Evolutionary conservation across 352 stramenopile genomes (phyloP), one percentile per base, ranked within the genome.

Genomic region (Phytophthora podocarpi): DNA sequence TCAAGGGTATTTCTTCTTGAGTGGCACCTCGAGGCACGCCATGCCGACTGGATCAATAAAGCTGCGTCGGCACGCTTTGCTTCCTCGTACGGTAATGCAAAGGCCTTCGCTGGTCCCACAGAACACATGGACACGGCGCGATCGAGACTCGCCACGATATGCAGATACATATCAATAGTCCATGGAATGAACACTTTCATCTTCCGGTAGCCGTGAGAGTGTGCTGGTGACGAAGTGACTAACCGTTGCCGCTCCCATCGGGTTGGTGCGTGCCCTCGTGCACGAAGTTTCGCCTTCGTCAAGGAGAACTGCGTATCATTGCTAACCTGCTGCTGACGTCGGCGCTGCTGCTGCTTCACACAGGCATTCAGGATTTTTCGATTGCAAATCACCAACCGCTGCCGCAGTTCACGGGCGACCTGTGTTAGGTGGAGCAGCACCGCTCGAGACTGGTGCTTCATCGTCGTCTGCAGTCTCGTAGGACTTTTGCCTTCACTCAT

Each of bases 141-240:
- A 46, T 64, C 61, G 1, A 75, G 66, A 39, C 65, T 70, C 4
- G 75, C 46, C 48, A 85, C 73, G 30, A 92, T 71, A 34, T 87
- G 79, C 59, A 89, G 32, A 32, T 90, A 87, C 82, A 92, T 92
- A 46, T 90, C 82, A 49, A 92, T 81, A 10, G 79, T 92, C 77
- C 77, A 90, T 2, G 80, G 80, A 23, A 92, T 70, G 21, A 92
- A 85, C 34, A 87, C 82, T 20, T 59, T 73, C 67, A 92, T 86
- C 31, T 73, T 76, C 5, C 37, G 31, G 54, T 92, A 92, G 23
- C 43, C 31, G 11, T 24, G 16, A 7, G 12, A 56, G 4, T 31
- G 15, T 46, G 35, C 52, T 18, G 12, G 21, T 31, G 47, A 31
- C 21, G 16, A 55, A 12, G 37, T 31, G 1, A 27, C 36, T 12